A percentile compares a stretch with the other conserved stretches of the same genome.
Evolutionary conservation across 1,139 yeast genomes (phyloP).

Genomic region (Scheffersomyces parashehatae): DNA sequence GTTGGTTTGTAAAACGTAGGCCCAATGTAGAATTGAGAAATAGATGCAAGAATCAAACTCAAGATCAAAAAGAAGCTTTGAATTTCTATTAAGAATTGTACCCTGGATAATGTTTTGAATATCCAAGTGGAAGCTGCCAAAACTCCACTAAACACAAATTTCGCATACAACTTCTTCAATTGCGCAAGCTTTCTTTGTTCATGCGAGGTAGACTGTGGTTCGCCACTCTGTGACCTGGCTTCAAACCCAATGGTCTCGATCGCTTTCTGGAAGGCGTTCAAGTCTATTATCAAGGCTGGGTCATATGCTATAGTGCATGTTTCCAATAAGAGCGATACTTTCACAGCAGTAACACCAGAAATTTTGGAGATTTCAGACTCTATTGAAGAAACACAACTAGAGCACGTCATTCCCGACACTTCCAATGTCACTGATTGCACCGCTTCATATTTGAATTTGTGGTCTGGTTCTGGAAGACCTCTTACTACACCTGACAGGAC

Average conservation of each 20-base stretch:
- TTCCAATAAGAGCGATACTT: background rate
- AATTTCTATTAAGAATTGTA: background rate
- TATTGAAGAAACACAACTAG: background rate
- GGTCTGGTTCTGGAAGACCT: background rate
- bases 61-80: background rate
- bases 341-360: background rate
- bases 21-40: background rate
- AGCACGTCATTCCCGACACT: background rate
- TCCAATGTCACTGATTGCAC: constrained; percentile 1
- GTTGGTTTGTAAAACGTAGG: background rate
- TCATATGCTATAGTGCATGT: background rate
- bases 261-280: background rate
- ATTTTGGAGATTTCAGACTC: background rate
- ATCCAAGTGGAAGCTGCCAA: background rate
- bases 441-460: background rate
- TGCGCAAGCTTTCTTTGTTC: background rate
- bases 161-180: background rate
- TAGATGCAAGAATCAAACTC: background rate
- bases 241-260: background rate
- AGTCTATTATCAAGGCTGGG: background rate
- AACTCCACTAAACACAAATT: background rate
- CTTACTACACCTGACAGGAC: background rate
- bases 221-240: background rate
- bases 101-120: background rate
- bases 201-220: background rate